Conservation (phyloP, 2,329 filamentous ascomycete genomes). For the Cordyceps pruinosa region DNA sequence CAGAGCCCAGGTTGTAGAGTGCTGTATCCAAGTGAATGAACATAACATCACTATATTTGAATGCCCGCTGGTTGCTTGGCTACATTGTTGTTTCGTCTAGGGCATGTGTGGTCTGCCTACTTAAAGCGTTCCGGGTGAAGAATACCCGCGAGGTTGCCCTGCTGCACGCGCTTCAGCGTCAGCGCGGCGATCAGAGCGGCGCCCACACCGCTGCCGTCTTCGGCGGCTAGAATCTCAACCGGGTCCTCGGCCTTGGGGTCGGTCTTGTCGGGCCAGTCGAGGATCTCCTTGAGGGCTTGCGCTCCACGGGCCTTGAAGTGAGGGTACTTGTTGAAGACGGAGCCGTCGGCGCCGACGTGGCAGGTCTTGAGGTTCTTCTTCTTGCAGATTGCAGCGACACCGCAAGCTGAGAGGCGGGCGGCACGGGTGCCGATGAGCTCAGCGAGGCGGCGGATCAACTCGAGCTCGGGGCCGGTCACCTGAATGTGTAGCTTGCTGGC, state of each 20-base stretch:
- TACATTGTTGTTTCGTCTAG: not conserved
- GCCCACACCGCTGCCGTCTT: slow-evolving; percentile 96
- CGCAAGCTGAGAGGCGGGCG: slow-evolving; percentile 86
- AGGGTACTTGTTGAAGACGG: slow-evolving; percentile 98
- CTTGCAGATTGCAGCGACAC: slow-evolving; percentile 91
- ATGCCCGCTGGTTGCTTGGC: not conserved
- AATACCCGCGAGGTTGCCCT: slow-evolving; percentile 57
- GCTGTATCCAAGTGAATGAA: not conserved
- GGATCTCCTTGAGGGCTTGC: slow-evolving; percentile 82
- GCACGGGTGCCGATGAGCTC: slow-evolving; percentile 94
- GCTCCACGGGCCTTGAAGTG: slow-evolving; percentile 94
- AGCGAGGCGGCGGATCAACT: slow-evolving; percentile 79
- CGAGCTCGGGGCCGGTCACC: slow-evolving; percentile 70
- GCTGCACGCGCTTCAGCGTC: slow-evolving; percentile 57
- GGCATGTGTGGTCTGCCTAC: slow-evolving; percentile 15
- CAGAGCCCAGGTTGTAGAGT: not conserved
- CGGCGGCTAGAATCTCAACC: slow-evolving; percentile 78
- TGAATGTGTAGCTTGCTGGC: slow-evolving; percentile 65
- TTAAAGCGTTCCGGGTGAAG: slow-evolving; percentile 57
- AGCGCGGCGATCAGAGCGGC: slow-evolving; percentile 84
- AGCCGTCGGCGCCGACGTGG: slow-evolving; percentile 94
- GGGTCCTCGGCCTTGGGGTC: slow-evolving; percentile 71
- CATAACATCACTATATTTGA: not conserved
- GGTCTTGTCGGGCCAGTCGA: slow-evolving; percentile 78
- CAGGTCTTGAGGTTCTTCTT: slow-evolving; percentile 86